Conservation (phyloP, 768 basidiomycete genomes). For the Dentipellis sp. region DNA sequence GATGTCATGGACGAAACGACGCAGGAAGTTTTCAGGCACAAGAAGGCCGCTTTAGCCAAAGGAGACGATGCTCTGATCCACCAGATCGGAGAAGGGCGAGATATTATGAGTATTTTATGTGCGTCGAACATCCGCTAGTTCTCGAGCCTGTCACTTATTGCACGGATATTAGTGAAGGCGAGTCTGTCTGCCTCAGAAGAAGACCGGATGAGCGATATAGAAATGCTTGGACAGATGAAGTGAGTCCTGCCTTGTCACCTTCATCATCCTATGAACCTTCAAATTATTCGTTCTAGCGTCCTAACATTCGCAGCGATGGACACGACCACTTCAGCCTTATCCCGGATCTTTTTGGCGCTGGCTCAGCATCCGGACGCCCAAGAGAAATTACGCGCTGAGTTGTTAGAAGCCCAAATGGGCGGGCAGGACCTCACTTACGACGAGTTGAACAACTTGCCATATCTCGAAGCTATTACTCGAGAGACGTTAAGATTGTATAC, state of each 20-base stretch:
- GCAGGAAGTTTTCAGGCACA: conserved; percentile 26
- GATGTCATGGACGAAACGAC: conserved; percentile 37
- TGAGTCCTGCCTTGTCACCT: background rate
- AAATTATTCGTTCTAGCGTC: background rate
- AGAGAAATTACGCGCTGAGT: conserved; percentile 1
- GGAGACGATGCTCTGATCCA: conserved; percentile 15
- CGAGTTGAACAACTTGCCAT: background rate
- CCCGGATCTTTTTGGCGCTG: background rate
- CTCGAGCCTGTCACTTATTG: background rate
- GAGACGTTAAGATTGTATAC: conserved; percentile 1
- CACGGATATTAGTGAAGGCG: conserved; percentile 11
- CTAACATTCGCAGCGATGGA: background rate
- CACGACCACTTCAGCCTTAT: background rate
- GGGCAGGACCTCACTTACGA: background rate
- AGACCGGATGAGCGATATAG: background rate
- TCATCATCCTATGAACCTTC: background rate
- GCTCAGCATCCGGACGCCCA: background rate
- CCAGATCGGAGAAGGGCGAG: conserved; percentile 24
- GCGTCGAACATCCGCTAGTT: conserved; percentile 8
- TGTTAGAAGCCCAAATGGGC: background rate
- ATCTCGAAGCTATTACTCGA: conserved; percentile 1
- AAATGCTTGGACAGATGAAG: background rate
- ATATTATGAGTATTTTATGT: conserved; percentile 40
- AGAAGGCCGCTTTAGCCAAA: conserved; percentile 18
- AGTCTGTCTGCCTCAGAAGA: conserved; percentile 1